Evolutionary conservation across 164 flowering plant genomes (phyloP).

Genomic region (Magnolia changhungtana): DNA sequence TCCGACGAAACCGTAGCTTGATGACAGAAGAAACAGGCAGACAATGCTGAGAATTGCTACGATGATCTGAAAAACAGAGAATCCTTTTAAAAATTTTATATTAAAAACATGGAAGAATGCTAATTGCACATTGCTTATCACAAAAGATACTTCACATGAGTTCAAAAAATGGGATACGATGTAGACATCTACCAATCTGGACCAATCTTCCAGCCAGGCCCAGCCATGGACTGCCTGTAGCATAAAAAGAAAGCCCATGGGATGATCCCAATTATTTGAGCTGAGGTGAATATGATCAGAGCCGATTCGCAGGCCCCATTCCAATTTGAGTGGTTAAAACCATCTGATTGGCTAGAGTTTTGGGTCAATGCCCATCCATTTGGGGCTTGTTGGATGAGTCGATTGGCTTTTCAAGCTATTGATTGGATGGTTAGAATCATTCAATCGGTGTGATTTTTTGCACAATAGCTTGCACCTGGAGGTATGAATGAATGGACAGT

Average conservation of each 20-base stretch:
- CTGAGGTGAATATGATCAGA: neutral
- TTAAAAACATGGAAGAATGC: neutral
- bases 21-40: slow-evolving; percentile 51
- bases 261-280: neutral
- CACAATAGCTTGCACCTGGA: no score
- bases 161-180: neutral
- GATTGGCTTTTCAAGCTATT: no score
- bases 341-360: no score
- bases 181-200: neutral
- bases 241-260: no score
- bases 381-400: no score
- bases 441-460: no score
- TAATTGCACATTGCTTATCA: neutral
- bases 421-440: no score
- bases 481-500: no score
- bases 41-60: slow-evolving; percentile 74
- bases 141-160: neutral
- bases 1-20: slow-evolving; percentile 63
- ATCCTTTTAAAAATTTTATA: neutral
- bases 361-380: no score
- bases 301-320: neutral
- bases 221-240: neutral
- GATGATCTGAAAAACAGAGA: slow-evolving; percentile 45
- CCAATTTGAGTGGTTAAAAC: no score
- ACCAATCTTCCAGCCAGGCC: neutral